Evolutionary conservation across 1,284 basidiomycete species (phyloP).

Genomic region (Afroboletus lepidellus): DNA sequence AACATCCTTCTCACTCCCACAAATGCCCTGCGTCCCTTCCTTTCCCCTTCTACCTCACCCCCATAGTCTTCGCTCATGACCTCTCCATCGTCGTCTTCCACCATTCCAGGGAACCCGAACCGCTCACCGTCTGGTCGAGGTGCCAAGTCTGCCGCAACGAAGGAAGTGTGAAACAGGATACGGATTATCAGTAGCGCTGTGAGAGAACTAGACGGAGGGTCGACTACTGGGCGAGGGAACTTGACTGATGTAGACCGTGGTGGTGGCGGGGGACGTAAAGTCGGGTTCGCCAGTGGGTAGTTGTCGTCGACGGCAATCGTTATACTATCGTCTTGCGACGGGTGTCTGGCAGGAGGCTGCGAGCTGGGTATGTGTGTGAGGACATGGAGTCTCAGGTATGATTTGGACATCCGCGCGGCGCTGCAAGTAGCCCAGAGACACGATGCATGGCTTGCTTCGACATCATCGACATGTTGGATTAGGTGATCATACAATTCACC

Average conservation of each 20-base stretch:
- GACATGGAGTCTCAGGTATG: slow-evolving; percentile 58
- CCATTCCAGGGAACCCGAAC: slow-evolving; percentile 76
- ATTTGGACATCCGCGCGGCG: slow-evolving; percentile 45
- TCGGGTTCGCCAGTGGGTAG: slow-evolving; percentile 61
- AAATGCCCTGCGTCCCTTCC: slow-evolving; percentile 69
- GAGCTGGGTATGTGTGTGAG: slow-evolving; percentile 69
- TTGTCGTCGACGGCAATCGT: slow-evolving; percentile 56
- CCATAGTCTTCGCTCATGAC: slow-evolving; percentile 30
- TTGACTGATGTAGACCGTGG: slow-evolving; percentile 55
- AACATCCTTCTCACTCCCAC: slow-evolving; percentile 56
- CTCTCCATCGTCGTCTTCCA: slow-evolving; percentile 63
- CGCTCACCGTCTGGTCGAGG: slow-evolving; percentile 74
- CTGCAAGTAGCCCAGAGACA: slow-evolving; percentile 71
- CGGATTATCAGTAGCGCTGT: slow-evolving; percentile 75
- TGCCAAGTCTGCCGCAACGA: slow-evolving; percentile 65
- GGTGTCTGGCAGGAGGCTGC: slow-evolving; percentile 52
- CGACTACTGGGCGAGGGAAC: slow-evolving; percentile 53
- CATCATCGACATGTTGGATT: slow-evolving; percentile 50
- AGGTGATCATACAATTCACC: slow-evolving; percentile 70
- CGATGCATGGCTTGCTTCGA: slow-evolving; percentile 43
- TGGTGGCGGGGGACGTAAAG: slow-evolving; percentile 60
- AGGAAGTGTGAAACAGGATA: slow-evolving; percentile 71
- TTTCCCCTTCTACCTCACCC: slow-evolving; percentile 62
- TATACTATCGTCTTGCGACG: slow-evolving; percentile 66
- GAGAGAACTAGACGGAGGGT: slow-evolving; percentile 70